Percentiles rank a stretch among this genome's conserved stretches.
phyloP scores from a whole-genome alignment of 768 basidiomycete genomes.

The Russula emetica region DNA sequence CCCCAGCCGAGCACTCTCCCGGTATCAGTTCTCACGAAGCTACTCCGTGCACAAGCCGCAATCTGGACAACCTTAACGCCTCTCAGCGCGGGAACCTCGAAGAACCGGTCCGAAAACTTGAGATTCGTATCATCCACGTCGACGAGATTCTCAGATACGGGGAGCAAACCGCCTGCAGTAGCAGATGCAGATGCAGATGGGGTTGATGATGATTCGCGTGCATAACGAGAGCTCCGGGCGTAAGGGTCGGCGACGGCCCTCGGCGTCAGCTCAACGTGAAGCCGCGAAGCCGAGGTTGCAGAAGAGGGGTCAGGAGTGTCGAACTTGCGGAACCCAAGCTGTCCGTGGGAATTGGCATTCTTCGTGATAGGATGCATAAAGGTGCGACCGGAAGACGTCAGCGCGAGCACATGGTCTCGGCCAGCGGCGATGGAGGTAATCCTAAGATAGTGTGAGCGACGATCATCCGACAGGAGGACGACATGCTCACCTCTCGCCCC shows the following conservation, averaged over 20 bases:
- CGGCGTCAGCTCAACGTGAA: slow-evolving; percentile 54
- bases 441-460: slow-evolving; percentile 37
- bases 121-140: slow-evolving; percentile 42
- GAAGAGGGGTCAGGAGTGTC: slow-evolving; percentile 42
- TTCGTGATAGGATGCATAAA: slow-evolving; percentile 74
- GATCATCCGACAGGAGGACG: background rate
- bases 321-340: slow-evolving; percentile 73
- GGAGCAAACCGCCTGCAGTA: slow-evolving; percentile 34
- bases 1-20: slow-evolving; percentile 87
- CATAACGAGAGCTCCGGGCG: slow-evolving; percentile 43
- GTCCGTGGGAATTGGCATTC: slow-evolving; percentile 73
- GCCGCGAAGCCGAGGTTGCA: slow-evolving; percentile 33
- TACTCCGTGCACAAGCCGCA: slow-evolving; percentile 66
- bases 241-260: slow-evolving; percentile 51
- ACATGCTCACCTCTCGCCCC: slow-evolving; percentile 60
- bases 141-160: slow-evolving; percentile 24
- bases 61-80: slow-evolving; percentile 63
- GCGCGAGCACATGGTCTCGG: slow-evolving; percentile 62
- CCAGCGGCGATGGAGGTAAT: slow-evolving; percentile 74
- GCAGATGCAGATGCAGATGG: slow-evolving; percentile 32
- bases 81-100: slow-evolving; percentile 70
- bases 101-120: slow-evolving; percentile 63
- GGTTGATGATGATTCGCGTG: slow-evolving; percentile 30
- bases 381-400: slow-evolving; percentile 69
- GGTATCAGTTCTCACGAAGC: slow-evolving; percentile 61